A percentile compares a stretch with the other conserved stretches of the same genome.
Evolutionary conservation across 371 early-diverging fungal genomes (phyloP).

Genomic region (Apophysomyces variabilis): DNA sequence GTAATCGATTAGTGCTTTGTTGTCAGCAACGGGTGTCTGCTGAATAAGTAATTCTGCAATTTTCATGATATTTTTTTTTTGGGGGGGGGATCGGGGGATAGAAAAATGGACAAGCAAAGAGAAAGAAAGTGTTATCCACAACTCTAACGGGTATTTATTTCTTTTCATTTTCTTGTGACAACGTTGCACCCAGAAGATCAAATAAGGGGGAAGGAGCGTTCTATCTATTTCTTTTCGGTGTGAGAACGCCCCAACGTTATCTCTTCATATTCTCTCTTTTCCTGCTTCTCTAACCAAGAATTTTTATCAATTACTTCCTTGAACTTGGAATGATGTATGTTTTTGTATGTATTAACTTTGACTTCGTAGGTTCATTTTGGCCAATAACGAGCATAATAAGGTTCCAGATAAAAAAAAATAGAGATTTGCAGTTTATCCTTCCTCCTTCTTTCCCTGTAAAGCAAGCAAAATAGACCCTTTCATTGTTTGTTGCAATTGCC

Average conservation of each 20-base stretch:
- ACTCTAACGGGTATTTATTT: neutral
- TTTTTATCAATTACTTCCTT: neutral
- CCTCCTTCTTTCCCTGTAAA: neutral
- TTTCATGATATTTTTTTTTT: neutral
- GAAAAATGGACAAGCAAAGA: neutral
- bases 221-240: too few species aligned
- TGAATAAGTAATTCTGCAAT: slow-evolving; percentile 7
- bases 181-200: neutral
- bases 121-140: neutral
- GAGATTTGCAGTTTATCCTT: neutral
- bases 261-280: neutral
- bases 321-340: neutral
- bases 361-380: too few species aligned
- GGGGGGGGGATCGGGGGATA: neutral
- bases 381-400: too few species aligned
- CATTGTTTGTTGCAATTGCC: slow-evolving; percentile 6
- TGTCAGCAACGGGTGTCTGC: neutral
- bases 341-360: neutral
- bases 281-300: neutral
- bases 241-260: too few species aligned
- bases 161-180: slow-evolving; percentile 8
- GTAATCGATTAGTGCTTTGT: slow-evolving; percentile 18
- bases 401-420: neutral
- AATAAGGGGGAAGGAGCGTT: neutral
- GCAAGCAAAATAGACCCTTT: slow-evolving; percentile 3